These are phyloP conservation scores for Malus hybrid DNA, from an alignment of 331 rosid species.

Conservation along the genomic window DNA sequence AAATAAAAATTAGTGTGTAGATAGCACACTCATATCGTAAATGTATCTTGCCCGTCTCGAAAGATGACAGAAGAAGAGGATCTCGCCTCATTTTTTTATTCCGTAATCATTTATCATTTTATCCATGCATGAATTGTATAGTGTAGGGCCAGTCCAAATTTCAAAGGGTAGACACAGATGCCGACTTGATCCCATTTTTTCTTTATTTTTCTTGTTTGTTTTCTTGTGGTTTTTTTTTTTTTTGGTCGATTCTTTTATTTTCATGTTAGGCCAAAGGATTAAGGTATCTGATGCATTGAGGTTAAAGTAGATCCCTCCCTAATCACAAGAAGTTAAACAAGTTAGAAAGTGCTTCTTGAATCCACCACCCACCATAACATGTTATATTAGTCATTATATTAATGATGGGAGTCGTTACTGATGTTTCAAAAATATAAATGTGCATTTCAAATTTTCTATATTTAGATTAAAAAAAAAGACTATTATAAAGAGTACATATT, in stretches of 20 bases:
- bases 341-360: background rate
- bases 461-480: no score
- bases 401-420: no score
- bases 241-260: background rate
- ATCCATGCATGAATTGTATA: background rate
- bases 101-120: no score
- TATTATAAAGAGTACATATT: no score
- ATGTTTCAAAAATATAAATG: no score
- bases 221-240: no score
- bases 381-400: background rate
- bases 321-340: background rate
- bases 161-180: background rate
- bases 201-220: no score
- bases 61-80: no score
- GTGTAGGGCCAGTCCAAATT: background rate
- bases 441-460: no score
- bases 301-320: background rate
- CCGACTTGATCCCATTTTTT: background rate
- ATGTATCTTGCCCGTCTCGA: no score
- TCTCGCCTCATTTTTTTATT: no score
- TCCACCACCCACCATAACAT: background rate
- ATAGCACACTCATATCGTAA: no score
- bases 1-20: fast-evolving
- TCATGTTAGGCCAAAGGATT: background rate
- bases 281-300: background rate